Evolutionary conservation across 2,329 filamentous ascomycete genomes (phyloP).

Genomic region (Monilinia polystroma): DNA sequence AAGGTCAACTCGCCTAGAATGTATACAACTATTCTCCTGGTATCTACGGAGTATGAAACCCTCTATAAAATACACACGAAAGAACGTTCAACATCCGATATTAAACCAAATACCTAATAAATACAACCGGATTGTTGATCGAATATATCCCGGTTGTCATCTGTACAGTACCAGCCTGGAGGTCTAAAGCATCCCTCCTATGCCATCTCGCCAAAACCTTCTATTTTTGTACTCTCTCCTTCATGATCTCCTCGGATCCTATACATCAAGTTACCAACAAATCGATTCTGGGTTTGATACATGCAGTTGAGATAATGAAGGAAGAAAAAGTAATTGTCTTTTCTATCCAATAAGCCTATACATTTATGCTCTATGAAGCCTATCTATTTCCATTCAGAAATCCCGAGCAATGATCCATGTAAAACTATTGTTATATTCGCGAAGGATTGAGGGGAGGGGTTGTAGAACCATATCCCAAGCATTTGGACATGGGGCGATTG

Average conservation of each 20-base stretch:
- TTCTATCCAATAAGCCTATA: neutral
- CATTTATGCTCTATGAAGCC: constrained; percentile 1
- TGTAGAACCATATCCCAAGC: neutral
- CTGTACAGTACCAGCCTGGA: neutral
- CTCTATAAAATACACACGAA: neutral
- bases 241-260: neutral
- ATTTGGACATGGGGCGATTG: neutral
- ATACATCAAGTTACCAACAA: neutral
- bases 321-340: constrained; percentile 9
- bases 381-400: neutral
- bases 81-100: neutral
- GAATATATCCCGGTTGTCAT: neutral
- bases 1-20: too few species aligned
- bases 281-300: neutral
- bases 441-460: constrained; percentile 1
- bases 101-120: neutral
- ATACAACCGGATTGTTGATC: neutral
- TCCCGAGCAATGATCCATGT: neutral
- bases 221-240: neutral
- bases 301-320: neutral
- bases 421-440: neutral
- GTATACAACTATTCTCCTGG: too few species aligned
- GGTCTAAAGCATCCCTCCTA: too few species aligned
- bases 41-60: neutral
- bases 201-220: constrained; percentile 11